phyloP scores from a whole-genome alignment of 208 protist species.

The Phytomonas sp. region DNA sequence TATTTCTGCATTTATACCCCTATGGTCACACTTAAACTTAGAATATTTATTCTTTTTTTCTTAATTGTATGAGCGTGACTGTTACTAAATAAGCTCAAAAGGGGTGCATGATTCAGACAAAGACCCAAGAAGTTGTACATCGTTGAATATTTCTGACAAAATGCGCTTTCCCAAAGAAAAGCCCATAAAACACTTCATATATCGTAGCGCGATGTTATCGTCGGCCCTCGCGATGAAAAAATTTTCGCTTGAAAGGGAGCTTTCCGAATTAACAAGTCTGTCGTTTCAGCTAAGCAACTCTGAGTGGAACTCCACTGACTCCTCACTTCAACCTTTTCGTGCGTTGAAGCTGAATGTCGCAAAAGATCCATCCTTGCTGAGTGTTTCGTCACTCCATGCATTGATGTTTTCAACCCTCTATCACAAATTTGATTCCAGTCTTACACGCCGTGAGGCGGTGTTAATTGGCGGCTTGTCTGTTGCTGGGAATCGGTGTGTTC shows the following conservation, averaged over 20 bases:
- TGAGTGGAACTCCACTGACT: not conserved
- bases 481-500: not conserved
- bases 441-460: not conserved
- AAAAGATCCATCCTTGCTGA: conserved; percentile 12
- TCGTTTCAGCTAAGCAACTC: not conserved
- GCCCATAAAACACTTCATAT: not conserved
- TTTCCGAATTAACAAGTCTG: not conserved
- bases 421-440: conserved; percentile 12
- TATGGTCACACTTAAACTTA: not conserved
- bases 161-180: not conserved
- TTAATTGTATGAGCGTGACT: not conserved
- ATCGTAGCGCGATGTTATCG: not conserved
- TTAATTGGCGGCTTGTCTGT: not conserved
- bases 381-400: conserved; percentile 13
- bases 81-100: not conserved
- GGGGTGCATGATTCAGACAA: not conserved
- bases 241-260: not conserved
- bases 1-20: not conserved
- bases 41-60: not conserved
- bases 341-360: conserved; percentile 12
- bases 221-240: not conserved
- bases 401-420: conserved; percentile 21
- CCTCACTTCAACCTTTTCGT: conserved; percentile 10
- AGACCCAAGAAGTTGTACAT: not conserved
- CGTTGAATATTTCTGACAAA: not conserved